phyloP scores from a whole-genome alignment of 208 protist species.

The Crithidia bombi region DNA sequence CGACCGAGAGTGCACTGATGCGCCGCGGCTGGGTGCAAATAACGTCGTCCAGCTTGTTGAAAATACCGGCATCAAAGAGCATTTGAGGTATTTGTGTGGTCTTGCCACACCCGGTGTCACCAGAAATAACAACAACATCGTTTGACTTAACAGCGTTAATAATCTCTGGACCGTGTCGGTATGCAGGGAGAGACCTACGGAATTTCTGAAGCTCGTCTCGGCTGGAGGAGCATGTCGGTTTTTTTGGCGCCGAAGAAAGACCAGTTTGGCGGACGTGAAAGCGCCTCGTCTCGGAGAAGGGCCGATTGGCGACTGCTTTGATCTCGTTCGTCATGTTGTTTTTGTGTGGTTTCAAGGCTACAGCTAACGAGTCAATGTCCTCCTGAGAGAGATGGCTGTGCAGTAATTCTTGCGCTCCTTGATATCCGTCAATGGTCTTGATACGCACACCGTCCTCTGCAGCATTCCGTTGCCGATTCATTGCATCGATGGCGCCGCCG shows the following conservation, averaged over 20 bases:
- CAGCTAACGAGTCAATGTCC: conserved; percentile 35
- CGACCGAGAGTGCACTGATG: conserved; percentile 91
- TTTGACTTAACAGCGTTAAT: conserved; percentile 61
- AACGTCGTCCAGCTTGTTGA: conserved; percentile 56
- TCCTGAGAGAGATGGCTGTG: conserved; percentile 40
- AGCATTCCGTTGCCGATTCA: conserved; percentile 42
- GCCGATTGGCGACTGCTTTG: conserved; percentile 35
- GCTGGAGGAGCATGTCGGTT: conserved; percentile 10
- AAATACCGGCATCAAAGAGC: conserved; percentile 71
- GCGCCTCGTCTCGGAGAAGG: conserved; percentile 18
- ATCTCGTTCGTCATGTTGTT: conserved; percentile 57
- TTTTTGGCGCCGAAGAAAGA: conserved; percentile 36
- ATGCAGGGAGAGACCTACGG: conserved; percentile 64
- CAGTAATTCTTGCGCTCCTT: conserved; percentile 74
- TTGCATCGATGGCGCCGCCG: conserved; percentile 28
- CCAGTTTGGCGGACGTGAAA: conserved; percentile 53
- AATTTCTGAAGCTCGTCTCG: conserved; percentile 58
- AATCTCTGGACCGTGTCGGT: conserved; percentile 54
- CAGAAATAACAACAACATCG: conserved; percentile 88
- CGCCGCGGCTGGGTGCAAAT: conserved; percentile 92
- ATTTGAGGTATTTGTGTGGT: conserved; percentile 95
- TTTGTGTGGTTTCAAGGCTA: conserved; percentile 42
- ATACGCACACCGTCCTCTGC: conserved; percentile 46
- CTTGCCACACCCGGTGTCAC: conserved; percentile 98
- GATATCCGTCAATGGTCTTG: conserved; percentile 77